These are phyloP conservation scores for Geranomyces variabilis DNA, from an alignment of 192 early-diverging fungal species.

Conservation along the genomic window DNA sequence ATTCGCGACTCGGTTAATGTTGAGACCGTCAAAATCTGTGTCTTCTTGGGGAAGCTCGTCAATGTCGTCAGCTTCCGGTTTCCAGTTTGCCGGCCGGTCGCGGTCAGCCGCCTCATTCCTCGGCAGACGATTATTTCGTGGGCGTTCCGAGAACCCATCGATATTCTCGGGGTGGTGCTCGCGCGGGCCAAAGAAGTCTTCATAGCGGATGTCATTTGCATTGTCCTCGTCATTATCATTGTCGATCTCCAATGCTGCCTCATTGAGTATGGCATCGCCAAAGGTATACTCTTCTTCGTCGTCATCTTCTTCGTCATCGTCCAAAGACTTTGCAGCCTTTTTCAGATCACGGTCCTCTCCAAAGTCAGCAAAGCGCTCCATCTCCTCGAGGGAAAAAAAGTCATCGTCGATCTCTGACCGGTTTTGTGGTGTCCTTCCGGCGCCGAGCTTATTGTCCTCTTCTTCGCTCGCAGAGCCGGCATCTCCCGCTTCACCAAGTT, in stretches of 20 bases:
- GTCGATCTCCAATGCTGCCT: slow-evolving; percentile 49
- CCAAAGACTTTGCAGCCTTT: slow-evolving; percentile 55
- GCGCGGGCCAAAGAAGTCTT: slow-evolving; percentile 83
- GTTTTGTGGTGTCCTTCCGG: slow-evolving; percentile 11
- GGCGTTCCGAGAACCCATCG: slow-evolving; percentile 24
- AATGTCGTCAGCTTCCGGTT: slow-evolving; percentile 13
- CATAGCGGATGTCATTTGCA: slow-evolving; percentile 70
- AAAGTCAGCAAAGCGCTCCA: slow-evolving; percentile 84
- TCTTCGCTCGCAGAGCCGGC: slow-evolving; percentile 29
- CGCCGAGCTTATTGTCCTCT: background rate
- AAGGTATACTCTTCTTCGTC: slow-evolving; percentile 44
- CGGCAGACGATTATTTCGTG: background rate
- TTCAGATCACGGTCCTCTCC: slow-evolving; percentile 70
- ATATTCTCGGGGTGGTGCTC: slow-evolving; percentile 38
- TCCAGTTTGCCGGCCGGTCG: background rate
- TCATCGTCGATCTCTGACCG: slow-evolving; percentile 86
- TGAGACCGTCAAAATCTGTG: slow-evolving; percentile 27
- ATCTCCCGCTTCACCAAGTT: slow-evolving; percentile 13
- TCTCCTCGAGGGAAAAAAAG: slow-evolving; percentile 88
- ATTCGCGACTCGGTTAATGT: slow-evolving; percentile 44
- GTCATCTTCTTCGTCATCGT: slow-evolving; percentile 64
- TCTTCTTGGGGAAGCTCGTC: slow-evolving; percentile 38
- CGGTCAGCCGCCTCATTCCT: background rate
- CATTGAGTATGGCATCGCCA: slow-evolving; percentile 24
- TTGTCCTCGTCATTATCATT: slow-evolving; percentile 67